These are phyloP conservation scores for Populus davidiana DNA, from an alignment of 345 rosid species.

Conservation along the genomic window DNA sequence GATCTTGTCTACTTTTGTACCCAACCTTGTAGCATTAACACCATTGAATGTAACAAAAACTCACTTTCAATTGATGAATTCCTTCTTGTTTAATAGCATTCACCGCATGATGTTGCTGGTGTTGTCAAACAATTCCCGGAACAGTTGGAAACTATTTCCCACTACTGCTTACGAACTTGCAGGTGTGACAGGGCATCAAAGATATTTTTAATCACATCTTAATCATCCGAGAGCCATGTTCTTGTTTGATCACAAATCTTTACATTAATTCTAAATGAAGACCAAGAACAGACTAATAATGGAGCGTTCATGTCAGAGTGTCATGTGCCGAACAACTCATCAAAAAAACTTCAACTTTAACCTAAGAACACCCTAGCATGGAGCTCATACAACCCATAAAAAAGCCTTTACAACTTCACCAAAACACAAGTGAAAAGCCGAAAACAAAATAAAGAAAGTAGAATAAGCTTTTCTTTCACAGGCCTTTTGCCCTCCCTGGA, in stretches of 20 bases:
- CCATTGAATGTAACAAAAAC: not conserved
- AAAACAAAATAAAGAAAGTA: not conserved
- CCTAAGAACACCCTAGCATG: constrained; percentile 4
- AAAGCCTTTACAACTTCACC: not conserved
- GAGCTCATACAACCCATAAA: constrained; percentile 4
- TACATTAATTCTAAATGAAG: not conserved
- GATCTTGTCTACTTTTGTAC: not conserved
- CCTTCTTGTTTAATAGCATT: not conserved
- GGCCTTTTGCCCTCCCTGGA: not conserved
- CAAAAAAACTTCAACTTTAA: not conserved
- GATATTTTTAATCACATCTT: not conserved
- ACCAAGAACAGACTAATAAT: not conserved
- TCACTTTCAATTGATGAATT: not conserved
- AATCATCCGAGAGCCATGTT: not conserved
- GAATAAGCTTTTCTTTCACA: not conserved
- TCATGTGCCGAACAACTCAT: constrained; percentile 18
- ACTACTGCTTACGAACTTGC: no score
- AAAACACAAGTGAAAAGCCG: not conserved
- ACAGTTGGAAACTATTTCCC: not conserved
- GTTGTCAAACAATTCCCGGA: not conserved
- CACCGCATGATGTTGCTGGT: not conserved
- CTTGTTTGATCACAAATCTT: not conserved
- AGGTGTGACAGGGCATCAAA: not conserved
- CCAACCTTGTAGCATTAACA: not conserved
- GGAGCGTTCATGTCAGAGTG: not conserved